phyloP scores from a whole-genome alignment of 805 yeast genomes.

The Candida schatavii region DNA sequence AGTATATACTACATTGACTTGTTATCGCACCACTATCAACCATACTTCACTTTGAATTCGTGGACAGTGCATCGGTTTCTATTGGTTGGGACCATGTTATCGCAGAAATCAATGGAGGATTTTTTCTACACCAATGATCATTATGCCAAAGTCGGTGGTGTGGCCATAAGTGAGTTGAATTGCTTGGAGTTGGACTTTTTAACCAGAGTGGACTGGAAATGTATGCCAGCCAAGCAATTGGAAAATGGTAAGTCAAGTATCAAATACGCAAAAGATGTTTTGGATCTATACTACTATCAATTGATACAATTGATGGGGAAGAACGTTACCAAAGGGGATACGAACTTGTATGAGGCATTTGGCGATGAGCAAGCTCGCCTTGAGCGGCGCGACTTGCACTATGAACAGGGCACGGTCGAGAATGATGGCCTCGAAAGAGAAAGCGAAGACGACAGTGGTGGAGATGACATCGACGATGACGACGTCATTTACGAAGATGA shows the following conservation, averaged over 20 bases:
- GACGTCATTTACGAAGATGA: conserved; percentile 9
- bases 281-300: conserved; percentile 38
- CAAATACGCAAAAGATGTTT: conserved; percentile 34
- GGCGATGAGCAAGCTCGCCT: neutral
- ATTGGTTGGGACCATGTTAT: conserved; percentile 86
- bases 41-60: conserved; percentile 79
- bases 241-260: conserved; percentile 21
- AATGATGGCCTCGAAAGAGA: neutral
- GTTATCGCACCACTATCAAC: conserved; percentile 67
- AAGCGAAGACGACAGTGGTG: neutral
- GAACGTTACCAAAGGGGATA: conserved; percentile 11
- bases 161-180: conserved; percentile 77
- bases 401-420: neutral
- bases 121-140: conserved; percentile 91
- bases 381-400: neutral
- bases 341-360: neutral
- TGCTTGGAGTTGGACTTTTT: conserved; percentile 86
- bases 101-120: conserved; percentile 89
- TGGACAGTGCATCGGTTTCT: conserved; percentile 91
- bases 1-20: conserved; percentile 90
- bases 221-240: conserved; percentile 38
- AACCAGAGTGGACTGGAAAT: conserved; percentile 67
- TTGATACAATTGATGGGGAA: conserved; percentile 41
- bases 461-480: conserved; percentile 5
- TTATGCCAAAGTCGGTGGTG: conserved; percentile 95